Percentiles rank a stretch among this genome's conserved stretches.
phyloP scores from a whole-genome alignment of 2,329 filamentous ascomycete genomes.

The Scedosporium boydii region DNA sequence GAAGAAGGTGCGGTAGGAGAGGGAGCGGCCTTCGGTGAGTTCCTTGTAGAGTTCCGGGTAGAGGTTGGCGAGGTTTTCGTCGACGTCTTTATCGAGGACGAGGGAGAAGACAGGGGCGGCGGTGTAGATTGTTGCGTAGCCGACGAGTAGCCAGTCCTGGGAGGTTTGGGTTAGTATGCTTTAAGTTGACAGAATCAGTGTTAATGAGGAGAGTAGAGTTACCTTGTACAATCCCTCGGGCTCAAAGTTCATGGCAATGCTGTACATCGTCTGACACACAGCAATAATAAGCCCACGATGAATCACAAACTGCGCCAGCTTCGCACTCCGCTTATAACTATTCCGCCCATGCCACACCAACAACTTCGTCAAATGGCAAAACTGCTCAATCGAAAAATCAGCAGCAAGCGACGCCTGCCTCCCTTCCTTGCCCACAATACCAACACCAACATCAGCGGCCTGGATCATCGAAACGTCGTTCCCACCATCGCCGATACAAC shows the following conservation, averaged over 20 bases:
- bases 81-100: slow-evolving; percentile 89
- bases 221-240: slow-evolving; percentile 86
- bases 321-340: slow-evolving; percentile 90
- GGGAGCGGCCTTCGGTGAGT: slow-evolving; percentile 74
- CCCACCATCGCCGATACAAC: slow-evolving; percentile 94
- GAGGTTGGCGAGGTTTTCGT: slow-evolving; percentile 84
- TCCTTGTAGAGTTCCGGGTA: slow-evolving; percentile 98
- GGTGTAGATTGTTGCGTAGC: slow-evolving; percentile 93
- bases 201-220: slow-evolving; percentile 10
- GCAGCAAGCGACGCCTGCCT: slow-evolving; percentile 89
- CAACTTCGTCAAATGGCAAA: slow-evolving; percentile 88
- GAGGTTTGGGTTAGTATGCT: background rate
- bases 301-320: slow-evolving; percentile 95
- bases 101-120: slow-evolving; percentile 87
- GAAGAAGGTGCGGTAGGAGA: slow-evolving; percentile 92
- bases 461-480: slow-evolving; percentile 99
- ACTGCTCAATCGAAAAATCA: slow-evolving; percentile 94
- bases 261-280: slow-evolving; percentile 96
- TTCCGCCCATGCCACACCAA: slow-evolving; percentile 99
- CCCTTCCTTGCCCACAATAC: slow-evolving; percentile 96
- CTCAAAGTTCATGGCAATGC: slow-evolving; percentile 84
- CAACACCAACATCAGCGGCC: slow-evolving; percentile 93
- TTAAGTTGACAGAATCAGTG: slow-evolving; percentile 12
- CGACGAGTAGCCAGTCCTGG: slow-evolving; percentile 88
- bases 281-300: slow-evolving; percentile 92